Evolutionary conservation across 208 protist species (phyloP).

Genomic region (Crithidia mellificae): DNA sequence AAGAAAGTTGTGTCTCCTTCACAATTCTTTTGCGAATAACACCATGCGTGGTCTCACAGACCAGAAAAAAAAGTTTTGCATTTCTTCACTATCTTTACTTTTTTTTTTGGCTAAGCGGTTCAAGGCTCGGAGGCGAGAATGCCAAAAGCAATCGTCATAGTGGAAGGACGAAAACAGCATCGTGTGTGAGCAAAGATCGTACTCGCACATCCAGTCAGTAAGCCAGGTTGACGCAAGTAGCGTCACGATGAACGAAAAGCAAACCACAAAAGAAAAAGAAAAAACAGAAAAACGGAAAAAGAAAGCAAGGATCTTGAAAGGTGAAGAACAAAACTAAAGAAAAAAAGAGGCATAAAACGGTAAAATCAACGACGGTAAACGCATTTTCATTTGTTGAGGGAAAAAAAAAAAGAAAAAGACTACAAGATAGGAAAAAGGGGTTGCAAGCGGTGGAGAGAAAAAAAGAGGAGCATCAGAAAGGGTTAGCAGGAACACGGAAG

Average conservation of each 20-base stretch:
- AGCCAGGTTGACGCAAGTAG: constrained; percentile 3
- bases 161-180: neutral
- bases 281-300: neutral
- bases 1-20: too few species aligned
- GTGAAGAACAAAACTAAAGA: constrained; percentile 13
- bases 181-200: neutral
- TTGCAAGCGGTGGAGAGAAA: neutral
- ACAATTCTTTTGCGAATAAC: too few species aligned
- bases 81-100: neutral
- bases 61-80: too few species aligned
- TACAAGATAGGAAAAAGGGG: neutral
- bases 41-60: too few species aligned
- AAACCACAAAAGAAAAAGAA: constrained; percentile 11
- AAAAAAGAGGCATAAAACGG: too few species aligned
- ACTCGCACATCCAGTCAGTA: constrained; percentile 1
- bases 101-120: neutral
- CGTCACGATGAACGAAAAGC: neutral
- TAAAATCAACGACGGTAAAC: too few species aligned
- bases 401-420: neutral
- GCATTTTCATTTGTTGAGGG: neutral
- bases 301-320: constrained; percentile 10
- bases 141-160: neutral
- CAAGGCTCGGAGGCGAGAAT: constrained; percentile 8
- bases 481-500: neutral
- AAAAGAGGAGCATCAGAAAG: neutral